Base-by-base conservation (phyloP, 2,329 filamentous ascomycete genomes). In the Rhinocladiella mackenziei region DNA sequence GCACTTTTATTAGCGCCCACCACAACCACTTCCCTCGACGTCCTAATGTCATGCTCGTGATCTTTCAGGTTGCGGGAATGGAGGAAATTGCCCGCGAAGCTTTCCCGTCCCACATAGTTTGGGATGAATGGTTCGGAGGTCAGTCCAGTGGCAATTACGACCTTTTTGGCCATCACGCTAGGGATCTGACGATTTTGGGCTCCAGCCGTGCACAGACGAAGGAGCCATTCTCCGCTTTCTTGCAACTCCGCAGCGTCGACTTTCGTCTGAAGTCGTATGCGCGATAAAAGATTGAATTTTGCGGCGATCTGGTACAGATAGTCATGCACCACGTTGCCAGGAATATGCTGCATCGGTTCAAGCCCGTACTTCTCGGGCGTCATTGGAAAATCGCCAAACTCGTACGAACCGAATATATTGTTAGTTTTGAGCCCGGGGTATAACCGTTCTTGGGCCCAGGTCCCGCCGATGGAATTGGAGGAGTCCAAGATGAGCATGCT, bases 371-470 rank as follows among this genome's bases (percentile, higher is more conserved):
- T 70, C 14, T 72, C 72, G 5, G 67, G 62, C 45, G 74, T 70
- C 79, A 89, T 83, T 13, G 83, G 82, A 48, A 85, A 86, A 56
- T 87, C 85, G 0, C 79, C 78, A 56, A 77, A 88, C 61, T 89
- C 83, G 54, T 82, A 86, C 0, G 78, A 83, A 2, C 84, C 84
- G 8, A 82, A 62, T 60, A 86, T 74, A 57, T 89, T 89, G 63
- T 91, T 89, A 40, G 77, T 81, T 56, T 80, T 84, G 36, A 91
- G 71, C 1, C 78, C 80, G 0, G 80, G 76, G 60, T 89, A 71
- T 1, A 87, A 64, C 1, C 83, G 74, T 26, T 83, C 69, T 43
- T 77, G 69, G 6, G 80, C 76, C 85, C 84, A 89, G 11, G 80
- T 79, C 3, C 86, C 85, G 1, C 85, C 86, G 4, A 81, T 57